Conservation (phyloP, 1,284 basidiomycete species). For the Apiotrichum domesticum region DNA sequence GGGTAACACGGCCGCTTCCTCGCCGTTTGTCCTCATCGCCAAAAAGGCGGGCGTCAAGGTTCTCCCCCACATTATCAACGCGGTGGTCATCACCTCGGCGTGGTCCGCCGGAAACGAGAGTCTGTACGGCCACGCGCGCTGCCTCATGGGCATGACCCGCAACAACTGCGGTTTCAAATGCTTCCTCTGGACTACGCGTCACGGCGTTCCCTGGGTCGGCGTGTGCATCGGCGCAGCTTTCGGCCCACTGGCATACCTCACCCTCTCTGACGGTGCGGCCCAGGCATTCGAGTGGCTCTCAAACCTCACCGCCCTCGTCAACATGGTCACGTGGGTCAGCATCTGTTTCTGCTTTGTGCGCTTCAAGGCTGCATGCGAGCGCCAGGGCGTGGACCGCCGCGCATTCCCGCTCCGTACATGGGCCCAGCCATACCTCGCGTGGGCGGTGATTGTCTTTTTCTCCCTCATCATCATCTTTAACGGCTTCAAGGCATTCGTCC, state of each 20-base stretch:
- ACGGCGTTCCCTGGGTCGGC: slow-evolving; percentile 60
- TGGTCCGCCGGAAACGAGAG: slow-evolving; percentile 52
- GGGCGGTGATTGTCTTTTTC: slow-evolving; percentile 4
- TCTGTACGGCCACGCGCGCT: slow-evolving; percentile 50
- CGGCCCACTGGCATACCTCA: slow-evolving; percentile 50
- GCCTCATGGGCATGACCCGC: slow-evolving; percentile 50
- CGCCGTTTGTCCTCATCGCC: slow-evolving; percentile 69
- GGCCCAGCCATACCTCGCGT: slow-evolving; percentile 40
- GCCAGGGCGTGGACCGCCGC: slow-evolving; percentile 54
- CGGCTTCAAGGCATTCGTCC: slow-evolving; percentile 7
- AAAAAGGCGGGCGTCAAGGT: slow-evolving; percentile 63
- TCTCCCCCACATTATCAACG: slow-evolving; percentile 61
- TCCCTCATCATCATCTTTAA: slow-evolving; percentile 9
- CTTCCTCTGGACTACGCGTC: slow-evolving; percentile 56
- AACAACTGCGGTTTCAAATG: slow-evolving; percentile 56
- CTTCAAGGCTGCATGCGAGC: slow-evolving; percentile 66
- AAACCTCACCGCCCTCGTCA: slow-evolving; percentile 50
- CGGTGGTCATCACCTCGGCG: slow-evolving; percentile 57
- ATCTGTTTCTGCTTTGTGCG: slow-evolving; percentile 68
- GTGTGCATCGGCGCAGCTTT: slow-evolving; percentile 65
- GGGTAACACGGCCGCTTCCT: slow-evolving; percentile 60
- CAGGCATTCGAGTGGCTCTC: slow-evolving; percentile 66
- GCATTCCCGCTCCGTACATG: slow-evolving; percentile 59
- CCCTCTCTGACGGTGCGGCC: slow-evolving; percentile 55
- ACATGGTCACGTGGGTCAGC: slow-evolving; percentile 70